phyloP scores from a whole-genome alignment of 306 rosid species.

The Fagus crenata region DNA sequence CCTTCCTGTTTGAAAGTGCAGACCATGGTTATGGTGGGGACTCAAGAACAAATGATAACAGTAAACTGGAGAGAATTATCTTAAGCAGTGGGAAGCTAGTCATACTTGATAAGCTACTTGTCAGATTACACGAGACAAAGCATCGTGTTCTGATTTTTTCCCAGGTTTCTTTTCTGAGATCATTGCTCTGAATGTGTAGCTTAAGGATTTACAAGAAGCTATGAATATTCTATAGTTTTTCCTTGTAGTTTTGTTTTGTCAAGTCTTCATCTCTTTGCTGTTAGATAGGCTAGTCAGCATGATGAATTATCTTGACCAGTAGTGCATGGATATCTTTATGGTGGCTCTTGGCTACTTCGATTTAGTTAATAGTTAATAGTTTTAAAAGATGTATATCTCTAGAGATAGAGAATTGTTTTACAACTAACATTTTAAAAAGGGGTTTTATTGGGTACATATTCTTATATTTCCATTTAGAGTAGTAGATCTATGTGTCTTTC shows the following conservation, averaged over 20 bases:
- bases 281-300: neutral
- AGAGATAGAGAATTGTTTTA: no score
- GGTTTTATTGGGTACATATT: no score
- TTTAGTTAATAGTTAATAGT: no score
- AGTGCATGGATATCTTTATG: neutral
- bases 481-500: no score
- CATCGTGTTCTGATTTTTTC: conserved; percentile 97
- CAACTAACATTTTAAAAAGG: no score
- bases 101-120: conserved; percentile 94
- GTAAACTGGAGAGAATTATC: conserved; percentile 85
- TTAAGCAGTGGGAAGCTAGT: conserved; percentile 98
- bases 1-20: conserved; percentile 98
- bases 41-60: conserved; percentile 63
- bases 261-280: neutral
- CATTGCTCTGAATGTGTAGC: conserved; percentile 18
- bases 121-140: conserved; percentile 88
- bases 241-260: neutral
- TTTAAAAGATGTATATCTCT: no score
- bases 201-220: conserved; percentile 14
- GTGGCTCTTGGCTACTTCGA: neutral
- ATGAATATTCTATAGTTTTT: neutral
- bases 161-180: conserved; percentile 62
- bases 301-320: neutral
- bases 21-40: conserved; percentile 99
- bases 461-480: no score